These are phyloP conservation scores for Podospora sp. DNA, from an alignment of 495 filamentous ascomycete species.

Conservation along the genomic window DNA sequence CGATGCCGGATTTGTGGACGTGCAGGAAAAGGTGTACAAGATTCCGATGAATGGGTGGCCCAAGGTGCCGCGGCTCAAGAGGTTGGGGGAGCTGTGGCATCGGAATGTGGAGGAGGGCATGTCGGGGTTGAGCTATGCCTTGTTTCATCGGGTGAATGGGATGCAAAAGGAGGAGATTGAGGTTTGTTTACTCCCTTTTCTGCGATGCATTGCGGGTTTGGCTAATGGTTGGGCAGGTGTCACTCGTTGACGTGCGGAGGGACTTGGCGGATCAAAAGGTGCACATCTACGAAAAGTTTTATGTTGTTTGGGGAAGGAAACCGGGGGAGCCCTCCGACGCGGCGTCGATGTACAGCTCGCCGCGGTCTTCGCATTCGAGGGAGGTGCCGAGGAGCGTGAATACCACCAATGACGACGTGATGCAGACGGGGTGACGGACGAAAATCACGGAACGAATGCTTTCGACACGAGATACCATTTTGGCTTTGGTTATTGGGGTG, in stretches of 20 bases:
- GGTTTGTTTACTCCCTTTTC: neutral
- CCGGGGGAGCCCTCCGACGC: neutral
- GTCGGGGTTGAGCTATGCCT: constrained; percentile 14
- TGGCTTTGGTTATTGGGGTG: neutral
- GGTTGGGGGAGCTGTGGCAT: constrained; percentile 44
- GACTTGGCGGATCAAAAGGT: neutral
- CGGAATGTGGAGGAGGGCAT: constrained; percentile 3
- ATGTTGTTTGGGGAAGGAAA: constrained; percentile 5
- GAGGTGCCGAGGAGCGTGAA: neutral
- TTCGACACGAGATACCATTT: neutral
- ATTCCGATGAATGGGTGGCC: constrained; percentile 56
- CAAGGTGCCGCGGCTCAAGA: constrained; percentile 47
- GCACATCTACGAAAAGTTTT: constrained; percentile 3
- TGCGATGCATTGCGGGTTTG: neutral
- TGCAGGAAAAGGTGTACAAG: constrained; percentile 30
- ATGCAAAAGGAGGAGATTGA: constrained; percentile 9
- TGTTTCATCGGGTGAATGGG: neutral
- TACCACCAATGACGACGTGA: neutral
- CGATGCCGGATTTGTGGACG: constrained; percentile 51
- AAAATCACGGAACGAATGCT: neutral
- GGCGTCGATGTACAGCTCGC: neutral
- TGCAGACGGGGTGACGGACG: neutral
- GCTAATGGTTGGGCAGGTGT: neutral
- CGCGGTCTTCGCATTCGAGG: neutral
- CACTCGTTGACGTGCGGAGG: constrained; percentile 1